phyloP scores from a whole-genome alignment of 192 early-diverging fungal species.

The Linnemannia schmuckeri region DNA sequence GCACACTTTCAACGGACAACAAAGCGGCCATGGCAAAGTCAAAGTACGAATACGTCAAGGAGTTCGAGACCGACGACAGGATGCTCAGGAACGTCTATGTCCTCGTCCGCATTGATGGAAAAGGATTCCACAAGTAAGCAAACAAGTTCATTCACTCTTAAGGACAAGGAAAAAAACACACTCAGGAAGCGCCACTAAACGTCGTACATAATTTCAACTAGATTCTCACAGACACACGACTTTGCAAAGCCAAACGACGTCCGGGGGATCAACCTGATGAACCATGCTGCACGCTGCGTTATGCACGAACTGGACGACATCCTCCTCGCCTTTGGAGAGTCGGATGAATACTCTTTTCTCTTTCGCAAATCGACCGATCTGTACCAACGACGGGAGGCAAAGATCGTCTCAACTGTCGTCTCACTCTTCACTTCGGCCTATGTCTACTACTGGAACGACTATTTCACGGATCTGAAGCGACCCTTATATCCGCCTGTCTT shows the following conservation, averaged over 20 bases:
- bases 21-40: conserved; percentile 86
- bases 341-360: conserved; percentile 88
- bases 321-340: conserved; percentile 90
- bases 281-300: conserved; percentile 81
- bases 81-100: conserved; percentile 90
- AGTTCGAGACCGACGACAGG: conserved; percentile 84
- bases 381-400: conserved; percentile 61
- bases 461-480: conserved; percentile 68
- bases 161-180: background rate
- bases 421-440: conserved; percentile 91
- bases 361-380: conserved; percentile 43
- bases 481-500: conserved; percentile 89
- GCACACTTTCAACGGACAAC: background rate
- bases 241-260: conserved; percentile 87
- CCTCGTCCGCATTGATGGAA: conserved; percentile 94
- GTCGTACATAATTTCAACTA: conserved; percentile 3
- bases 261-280: conserved; percentile 85
- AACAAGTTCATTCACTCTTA: background rate
- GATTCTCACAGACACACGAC: conserved; percentile 82
- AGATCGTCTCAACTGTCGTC: conserved; percentile 86
- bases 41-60: conserved; percentile 91
- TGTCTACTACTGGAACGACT: conserved; percentile 85
- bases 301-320: conserved; percentile 87
- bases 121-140: conserved; percentile 85
- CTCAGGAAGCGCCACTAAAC: background rate